These are phyloP conservation scores for Trypanosoma congolense DNA, from an alignment of 208 protist genomes.

Conservation along the genomic window DNA sequence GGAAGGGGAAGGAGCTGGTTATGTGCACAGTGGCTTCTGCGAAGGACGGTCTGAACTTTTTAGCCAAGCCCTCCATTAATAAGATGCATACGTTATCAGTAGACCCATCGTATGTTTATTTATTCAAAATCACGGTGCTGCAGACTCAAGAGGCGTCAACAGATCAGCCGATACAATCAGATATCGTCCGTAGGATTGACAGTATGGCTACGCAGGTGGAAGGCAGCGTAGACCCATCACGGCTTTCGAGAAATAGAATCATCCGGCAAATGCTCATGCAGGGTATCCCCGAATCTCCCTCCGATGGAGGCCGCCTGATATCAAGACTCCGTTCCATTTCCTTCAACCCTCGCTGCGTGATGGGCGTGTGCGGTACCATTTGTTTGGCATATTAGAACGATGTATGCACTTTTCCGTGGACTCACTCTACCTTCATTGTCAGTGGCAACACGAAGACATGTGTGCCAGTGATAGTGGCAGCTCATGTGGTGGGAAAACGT, in stretches of 20 bases:
- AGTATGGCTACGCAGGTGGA: not conserved
- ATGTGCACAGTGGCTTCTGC: constrained; percentile 70
- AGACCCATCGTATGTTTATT: constrained; percentile 67
- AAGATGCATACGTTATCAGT: constrained; percentile 70
- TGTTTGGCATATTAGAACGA: constrained; percentile 59
- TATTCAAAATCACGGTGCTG: constrained; percentile 39
- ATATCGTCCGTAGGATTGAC: constrained; percentile 8
- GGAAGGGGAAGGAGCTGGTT: constrained; percentile 60
- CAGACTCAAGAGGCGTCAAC: constrained; percentile 7
- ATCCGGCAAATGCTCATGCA: constrained; percentile 12
- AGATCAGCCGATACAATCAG: not conserved
- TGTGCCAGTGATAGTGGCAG: not conserved
- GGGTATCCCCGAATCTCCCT: not conserved
- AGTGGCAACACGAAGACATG: constrained; percentile 23
- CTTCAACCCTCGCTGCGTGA: not conserved
- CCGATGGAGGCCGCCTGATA: not conserved
- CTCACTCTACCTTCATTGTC: constrained; percentile 47
- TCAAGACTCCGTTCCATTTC: not conserved
- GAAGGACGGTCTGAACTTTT: constrained; percentile 46
- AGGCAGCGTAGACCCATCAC: not conserved
- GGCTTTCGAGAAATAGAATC: not conserved
- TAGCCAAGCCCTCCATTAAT: constrained; percentile 49
- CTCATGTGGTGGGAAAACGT: not conserved
- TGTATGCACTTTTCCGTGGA: constrained; percentile 39
- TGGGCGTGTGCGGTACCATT: constrained; percentile 16